Evolutionary conservation across 2,329 filamentous ascomycete species (phyloP), one percentile per base, ranked within the genome.

Genomic region (Ceratocystis destructans): DNA sequence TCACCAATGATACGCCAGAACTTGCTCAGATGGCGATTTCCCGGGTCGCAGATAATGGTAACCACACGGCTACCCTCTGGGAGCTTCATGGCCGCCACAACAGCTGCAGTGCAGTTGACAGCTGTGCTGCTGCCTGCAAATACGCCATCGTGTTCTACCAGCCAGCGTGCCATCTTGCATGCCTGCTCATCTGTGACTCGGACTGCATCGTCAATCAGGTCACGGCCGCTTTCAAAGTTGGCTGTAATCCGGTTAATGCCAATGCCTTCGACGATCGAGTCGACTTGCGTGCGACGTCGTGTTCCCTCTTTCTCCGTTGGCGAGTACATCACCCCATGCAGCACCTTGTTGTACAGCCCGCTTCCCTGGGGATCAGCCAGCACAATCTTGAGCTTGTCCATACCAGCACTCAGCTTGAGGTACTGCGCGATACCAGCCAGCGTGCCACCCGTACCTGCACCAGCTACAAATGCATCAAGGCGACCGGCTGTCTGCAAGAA

Each of bases 251-350:
- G 86, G 74, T 96, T 99, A 75, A 97, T 89, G 1, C 94, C 94
- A 70, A 99, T 90, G 1, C 94, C 94, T 76, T 99, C 95, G 33
- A 99, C 90, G 70, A 99, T 90, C 3, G 88, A 92, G 77, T 99
- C 95, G 64, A 99, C 90, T 76, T 99, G 95, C 71, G 89, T 86
- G 68, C 94, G 82, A 62, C 95, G 82, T 15, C 94, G 81, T 12
- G 93, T 97, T 3, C 94, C 94, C 79, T 99, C 94, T 70, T 83
- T 84, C 77, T 99, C 94, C 37, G 89, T 95, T 0, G 82, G 72
- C 68, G 91, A 88, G 76, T 96, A 99, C 90, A 99, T 96, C 69
- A 99, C 94, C 4, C 93, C 94, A 75, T 94, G 89, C 71, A 88
- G 88, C 70, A 99, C 82, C 73, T 90, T 88, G 77, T 99, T 96